Evolutionary conservation across 2,329 filamentous ascomycete genomes (phyloP).

Genomic region (Trichoderma sp.): DNA sequence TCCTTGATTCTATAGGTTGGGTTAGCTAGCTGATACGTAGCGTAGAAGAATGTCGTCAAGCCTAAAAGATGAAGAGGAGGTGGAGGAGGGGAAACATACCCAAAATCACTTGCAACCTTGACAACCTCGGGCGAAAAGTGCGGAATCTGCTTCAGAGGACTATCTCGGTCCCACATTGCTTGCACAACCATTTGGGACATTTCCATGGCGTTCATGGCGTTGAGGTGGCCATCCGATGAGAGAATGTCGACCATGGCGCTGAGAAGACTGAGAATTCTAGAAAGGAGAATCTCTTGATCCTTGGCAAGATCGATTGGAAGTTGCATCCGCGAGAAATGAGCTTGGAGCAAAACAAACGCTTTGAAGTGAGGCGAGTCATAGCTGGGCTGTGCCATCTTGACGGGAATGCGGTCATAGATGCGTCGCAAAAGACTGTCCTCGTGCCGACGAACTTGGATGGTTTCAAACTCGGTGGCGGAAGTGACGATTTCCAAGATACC

Average conservation of each 20-base stretch:
- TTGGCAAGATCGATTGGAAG: constrained; percentile 92
- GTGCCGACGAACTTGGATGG: constrained; percentile 88
- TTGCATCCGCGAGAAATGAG: constrained; percentile 96
- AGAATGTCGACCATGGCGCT: constrained; percentile 93
- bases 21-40: constrained; percentile 16
- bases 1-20: constrained; percentile 68
- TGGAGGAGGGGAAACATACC: constrained; percentile 45
- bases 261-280: constrained; percentile 80
- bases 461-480: constrained; percentile 93
- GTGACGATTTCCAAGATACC: constrained; percentile 95
- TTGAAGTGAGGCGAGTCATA: constrained; percentile 98
- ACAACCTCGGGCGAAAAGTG: constrained; percentile 84
- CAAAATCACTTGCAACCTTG: constrained; percentile 74
- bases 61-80: not conserved
- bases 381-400: constrained; percentile 84
- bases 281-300: constrained; percentile 85
- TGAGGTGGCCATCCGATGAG: constrained; percentile 91
- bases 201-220: constrained; percentile 98
- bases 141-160: constrained; percentile 94
- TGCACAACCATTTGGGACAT: constrained; percentile 99
- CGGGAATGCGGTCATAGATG: constrained; percentile 90
- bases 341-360: constrained; percentile 92
- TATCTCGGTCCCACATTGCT: constrained; percentile 98
- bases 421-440: constrained; percentile 84
- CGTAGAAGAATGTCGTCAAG: not conserved